Conservation (phyloP, 345 rosid species). For the Eucalyptus cloeziana region DNA sequence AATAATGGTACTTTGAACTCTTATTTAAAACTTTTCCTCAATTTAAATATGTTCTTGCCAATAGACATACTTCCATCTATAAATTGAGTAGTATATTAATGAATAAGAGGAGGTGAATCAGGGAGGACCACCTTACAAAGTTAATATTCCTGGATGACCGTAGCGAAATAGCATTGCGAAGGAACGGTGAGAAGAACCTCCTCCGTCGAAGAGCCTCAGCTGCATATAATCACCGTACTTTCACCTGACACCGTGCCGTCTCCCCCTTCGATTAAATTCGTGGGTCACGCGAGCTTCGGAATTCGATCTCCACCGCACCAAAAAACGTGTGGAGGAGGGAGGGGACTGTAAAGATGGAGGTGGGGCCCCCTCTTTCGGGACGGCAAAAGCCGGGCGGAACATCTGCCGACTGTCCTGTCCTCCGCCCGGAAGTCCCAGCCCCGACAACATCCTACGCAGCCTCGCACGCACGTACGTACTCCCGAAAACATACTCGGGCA, state of each 20-base stretch:
- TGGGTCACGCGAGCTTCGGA: neutral
- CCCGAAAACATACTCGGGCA: neutral
- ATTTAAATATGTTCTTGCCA: no score
- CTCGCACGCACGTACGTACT: neutral
- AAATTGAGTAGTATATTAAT: no score
- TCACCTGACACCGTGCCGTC: neutral
- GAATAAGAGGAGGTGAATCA: no score
- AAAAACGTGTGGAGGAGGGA: neutral
- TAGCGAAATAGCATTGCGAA: no score
- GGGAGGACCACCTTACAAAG: fast-evolving
- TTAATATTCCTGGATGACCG: fast-evolving
- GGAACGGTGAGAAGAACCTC: no score
- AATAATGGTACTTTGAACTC: fast-evolving
- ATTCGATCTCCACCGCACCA: neutral
- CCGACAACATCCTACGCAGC: neutral
- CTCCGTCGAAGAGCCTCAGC: fast-evolving
- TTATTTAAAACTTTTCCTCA: no score
- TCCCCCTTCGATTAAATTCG: fast-evolving
- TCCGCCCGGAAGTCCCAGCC: neutral
- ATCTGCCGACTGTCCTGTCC: neutral
- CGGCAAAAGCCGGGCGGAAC: neutral
- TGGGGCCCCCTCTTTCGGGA: neutral
- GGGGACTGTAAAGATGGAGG: neutral
- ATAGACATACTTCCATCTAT: no score
- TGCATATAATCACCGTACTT: neutral